These are phyloP conservation scores for Puccinia sorghi DNA, from an alignment of 1,284 basidiomycete species.

Conservation along the genomic window DNA sequence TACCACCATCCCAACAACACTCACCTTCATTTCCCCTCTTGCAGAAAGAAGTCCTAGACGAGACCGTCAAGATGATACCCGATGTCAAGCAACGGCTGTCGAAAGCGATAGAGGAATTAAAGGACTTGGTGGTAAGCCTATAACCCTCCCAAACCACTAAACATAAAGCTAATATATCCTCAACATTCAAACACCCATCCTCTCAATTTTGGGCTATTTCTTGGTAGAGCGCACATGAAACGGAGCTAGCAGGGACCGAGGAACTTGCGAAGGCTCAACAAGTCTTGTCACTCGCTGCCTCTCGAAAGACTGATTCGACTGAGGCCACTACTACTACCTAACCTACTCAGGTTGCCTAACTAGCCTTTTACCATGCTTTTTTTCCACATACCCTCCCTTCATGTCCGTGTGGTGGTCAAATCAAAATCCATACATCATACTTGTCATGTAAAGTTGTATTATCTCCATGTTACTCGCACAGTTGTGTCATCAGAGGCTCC, in stretches of 20 bases:
- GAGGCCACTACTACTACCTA: not conserved
- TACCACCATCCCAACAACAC: no score
- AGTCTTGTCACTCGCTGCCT: slow-evolving; percentile 21
- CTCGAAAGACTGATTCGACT: not conserved
- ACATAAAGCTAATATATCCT: not conserved
- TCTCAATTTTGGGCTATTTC: not conserved
- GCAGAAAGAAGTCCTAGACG: slow-evolving; percentile 72
- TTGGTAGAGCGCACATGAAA: slow-evolving; percentile 35
- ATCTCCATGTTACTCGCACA: no score
- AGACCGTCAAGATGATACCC: slow-evolving; percentile 76
- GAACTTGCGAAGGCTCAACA: slow-evolving; percentile 37
- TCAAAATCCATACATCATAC: no score
- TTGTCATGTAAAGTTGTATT: no score
- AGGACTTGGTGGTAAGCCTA: slow-evolving; percentile 68
- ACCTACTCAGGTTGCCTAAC: no score
- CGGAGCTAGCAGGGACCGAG: slow-evolving; percentile 29
- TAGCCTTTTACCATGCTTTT: no score
- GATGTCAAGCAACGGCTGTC: slow-evolving; percentile 68
- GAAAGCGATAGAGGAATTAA: slow-evolving; percentile 67
- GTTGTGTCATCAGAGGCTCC: no score
- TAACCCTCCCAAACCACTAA: not conserved
- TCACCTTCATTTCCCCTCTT: not conserved
- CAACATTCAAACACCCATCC: no score
- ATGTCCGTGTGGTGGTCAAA: not conserved
- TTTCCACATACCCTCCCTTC: no score